Evolutionary conservation across 31 red algal genomes (phyloP), one percentile per base, ranked within the genome.

Genomic region (Porphyra umbilicalis): DNA sequence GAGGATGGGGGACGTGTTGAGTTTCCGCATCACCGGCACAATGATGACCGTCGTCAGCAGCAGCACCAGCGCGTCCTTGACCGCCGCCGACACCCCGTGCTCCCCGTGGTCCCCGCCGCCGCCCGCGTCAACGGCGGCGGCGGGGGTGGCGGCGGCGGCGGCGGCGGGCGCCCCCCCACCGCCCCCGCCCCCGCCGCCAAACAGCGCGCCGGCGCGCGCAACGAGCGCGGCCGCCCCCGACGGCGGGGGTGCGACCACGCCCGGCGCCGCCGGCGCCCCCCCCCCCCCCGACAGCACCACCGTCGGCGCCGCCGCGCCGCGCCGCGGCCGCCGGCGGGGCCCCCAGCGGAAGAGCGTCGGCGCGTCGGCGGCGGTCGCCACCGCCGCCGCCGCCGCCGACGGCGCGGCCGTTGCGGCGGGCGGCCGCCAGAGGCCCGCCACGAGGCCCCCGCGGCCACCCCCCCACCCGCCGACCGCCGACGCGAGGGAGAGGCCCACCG

Each of bases 1-100:
- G 32, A 99, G 77, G 85, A 99, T 96, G 34, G 97, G 97, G 30
- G 94, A 96, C 25, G 89, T 94, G 33, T 90, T 89, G 74, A 99
- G 82, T 30, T 85, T 81, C 20, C 86, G 75, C 74, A 93, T 82
- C 10, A 99, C 33, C 30, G 97, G 97, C 76, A 96, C 90, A 44
- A 99, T 95, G 39, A 96, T 36, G 29, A 96, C 91, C 32, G 97
- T 99, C 18, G 93, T 85, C 16, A 93, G 38, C 6, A 99, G 81
- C 18, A 99, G 77, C 71, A 93, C 83, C 33, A 99, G 77, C 0
- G 97, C 88, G 76, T 99, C 97, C 38, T 87, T 85, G 33, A 95
- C 88, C 10, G 93, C 90, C 31, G 86, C 85, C 35, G 81, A 82
- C 39, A 75, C 40, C 0, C 80, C 38, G 34, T 92, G 80, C 6